Evolutionary conservation across 495 filamentous ascomycete genomes (phyloP).

Genomic region (Penicillium desertorum): DNA sequence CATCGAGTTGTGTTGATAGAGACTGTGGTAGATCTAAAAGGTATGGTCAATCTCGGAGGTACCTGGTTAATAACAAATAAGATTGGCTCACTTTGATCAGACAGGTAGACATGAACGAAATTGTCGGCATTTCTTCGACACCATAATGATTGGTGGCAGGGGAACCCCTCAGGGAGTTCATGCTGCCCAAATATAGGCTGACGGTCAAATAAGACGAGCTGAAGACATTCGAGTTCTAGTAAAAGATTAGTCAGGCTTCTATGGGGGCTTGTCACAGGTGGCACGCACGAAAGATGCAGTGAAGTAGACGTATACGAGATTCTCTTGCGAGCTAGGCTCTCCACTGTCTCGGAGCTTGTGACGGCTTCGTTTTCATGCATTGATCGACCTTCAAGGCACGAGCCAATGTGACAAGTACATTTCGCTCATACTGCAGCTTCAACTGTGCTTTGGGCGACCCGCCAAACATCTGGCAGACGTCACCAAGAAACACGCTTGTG

Average conservation of each 20-base stretch:
- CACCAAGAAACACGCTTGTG: not conserved
- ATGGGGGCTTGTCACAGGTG: not conserved
- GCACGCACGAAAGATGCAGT: constrained; percentile 1
- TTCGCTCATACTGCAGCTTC: constrained; percentile 9
- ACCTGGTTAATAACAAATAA: not conserved
- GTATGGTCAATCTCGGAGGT: not conserved
- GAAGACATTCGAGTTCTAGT: constrained; percentile 2
- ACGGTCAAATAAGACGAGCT: constrained; percentile 3
- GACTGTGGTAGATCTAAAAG: not conserved
- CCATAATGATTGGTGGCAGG: constrained; percentile 1
- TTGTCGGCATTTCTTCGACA: not conserved
- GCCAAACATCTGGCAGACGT: constrained; percentile 2
- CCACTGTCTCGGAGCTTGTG: not conserved
- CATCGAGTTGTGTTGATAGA: not conserved
- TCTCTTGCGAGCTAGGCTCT: constrained; percentile 2
- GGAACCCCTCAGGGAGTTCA: constrained; percentile 1
- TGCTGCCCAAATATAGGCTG: constrained; percentile 3
- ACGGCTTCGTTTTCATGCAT: not conserved
- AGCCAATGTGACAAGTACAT: constrained; percentile 4
- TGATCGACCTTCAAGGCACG: constrained; percentile 1
- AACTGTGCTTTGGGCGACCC: constrained; percentile 1
- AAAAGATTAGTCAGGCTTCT: not conserved
- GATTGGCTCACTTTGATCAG: not conserved
- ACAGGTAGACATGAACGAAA: not conserved
- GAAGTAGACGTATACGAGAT: constrained; percentile 4